Base-by-base conservation (phyloP, 768 basidiomycete species). In the Phylloporus sp. region DNA sequence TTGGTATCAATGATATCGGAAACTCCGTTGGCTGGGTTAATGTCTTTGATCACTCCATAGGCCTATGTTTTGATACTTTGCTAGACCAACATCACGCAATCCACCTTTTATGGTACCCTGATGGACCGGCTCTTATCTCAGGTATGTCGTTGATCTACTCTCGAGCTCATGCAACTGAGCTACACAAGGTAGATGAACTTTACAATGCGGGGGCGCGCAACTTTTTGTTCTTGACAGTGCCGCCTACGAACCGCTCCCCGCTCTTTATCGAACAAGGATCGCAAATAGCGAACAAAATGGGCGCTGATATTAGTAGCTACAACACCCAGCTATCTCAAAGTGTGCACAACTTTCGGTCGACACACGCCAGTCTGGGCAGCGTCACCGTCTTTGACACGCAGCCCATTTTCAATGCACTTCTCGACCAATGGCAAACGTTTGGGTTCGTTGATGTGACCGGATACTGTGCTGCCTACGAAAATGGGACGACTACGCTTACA, bases 1-100 rank as follows among this genome's bases (percentile, higher is more conserved):
- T 88, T 50, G 85, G 86, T 1, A 81, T 87, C 56, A 87, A 87
- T 58, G 85, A 86, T 58, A 76, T 86, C 28, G 51, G 58, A 26
- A 53, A 24, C 34, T 60, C 50, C 8, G 27, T 6, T 10, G 24
- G 46, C 42, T 62, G 54, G 67, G 67, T 64, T 27, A 10, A 52
- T 44, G 4, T 49, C 59, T 52, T 20, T 1, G 28, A 5, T 10
- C 10, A 23, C 6, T 7, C 1, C 1, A 10, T 11, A 41, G 20
- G 18, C n/a, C 1, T 18, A 13, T 22, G 13, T 18, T 38, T 49
- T 3, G 7, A 12, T 18, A 22, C 10, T 13, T 28, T 13, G 10
- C 43, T 11, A 66, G 67, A 56, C 61, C 5, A 67, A 66, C 46
- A 50, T 64, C 16, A 61, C 54, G 27, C 59, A 47, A 16, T 47